Percentiles rank a stretch among this genome's conserved stretches.
phyloP scores from a whole-genome alignment of 805 yeast genomes.

The Komagataella ulmi region DNA sequence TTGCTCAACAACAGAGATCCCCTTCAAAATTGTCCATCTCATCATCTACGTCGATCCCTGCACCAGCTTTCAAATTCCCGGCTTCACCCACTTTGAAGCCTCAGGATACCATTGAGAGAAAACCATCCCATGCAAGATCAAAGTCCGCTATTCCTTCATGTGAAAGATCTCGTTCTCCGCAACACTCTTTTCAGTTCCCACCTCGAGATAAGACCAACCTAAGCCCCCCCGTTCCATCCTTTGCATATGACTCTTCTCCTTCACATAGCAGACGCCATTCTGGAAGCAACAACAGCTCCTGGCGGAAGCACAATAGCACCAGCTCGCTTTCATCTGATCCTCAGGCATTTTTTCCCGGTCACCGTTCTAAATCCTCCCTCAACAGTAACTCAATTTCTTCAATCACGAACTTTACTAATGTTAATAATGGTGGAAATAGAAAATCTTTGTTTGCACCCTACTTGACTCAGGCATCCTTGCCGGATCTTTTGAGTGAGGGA shows the following conservation, averaged over 20 bases:
- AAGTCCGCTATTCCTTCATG: slow-evolving; percentile 8
- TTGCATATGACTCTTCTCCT: slow-evolving; percentile 5
- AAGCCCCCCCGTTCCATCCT: slow-evolving; percentile 5
- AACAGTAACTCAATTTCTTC: slow-evolving; percentile 52
- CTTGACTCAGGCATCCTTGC: slow-evolving; percentile 84
- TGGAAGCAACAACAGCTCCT: slow-evolving; percentile 38
- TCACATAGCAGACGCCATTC: slow-evolving; percentile 29
- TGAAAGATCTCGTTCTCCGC: slow-evolving; percentile 26
- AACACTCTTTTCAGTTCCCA: slow-evolving; percentile 53
- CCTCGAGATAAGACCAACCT: slow-evolving; percentile 18
- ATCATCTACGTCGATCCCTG: slow-evolving; percentile 9
- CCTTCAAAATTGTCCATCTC: slow-evolving; percentile 15
- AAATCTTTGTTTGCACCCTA: slow-evolving; percentile 92
- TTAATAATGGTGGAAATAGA: slow-evolving; percentile 30
- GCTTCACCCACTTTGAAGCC: slow-evolving; percentile 14
- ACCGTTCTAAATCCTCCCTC: slow-evolving; percentile 55
- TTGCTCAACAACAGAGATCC: slow-evolving; percentile 63
- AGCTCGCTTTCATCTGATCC: slow-evolving; percentile 1
- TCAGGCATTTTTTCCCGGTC: slow-evolving; percentile 59
- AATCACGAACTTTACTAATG: slow-evolving; percentile 20
- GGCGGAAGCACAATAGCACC: slow-evolving; percentile 40
- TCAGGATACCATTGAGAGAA: slow-evolving; percentile 2
- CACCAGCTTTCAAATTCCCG: slow-evolving; percentile 44
- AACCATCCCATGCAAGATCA: slow-evolving; percentile 20
- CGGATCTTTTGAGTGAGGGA: slow-evolving; percentile 81